Evolutionary conservation across 208 protist genomes (phyloP), one percentile per base, ranked within the genome.

Genomic region (Novymonas esmeraldas): DNA sequence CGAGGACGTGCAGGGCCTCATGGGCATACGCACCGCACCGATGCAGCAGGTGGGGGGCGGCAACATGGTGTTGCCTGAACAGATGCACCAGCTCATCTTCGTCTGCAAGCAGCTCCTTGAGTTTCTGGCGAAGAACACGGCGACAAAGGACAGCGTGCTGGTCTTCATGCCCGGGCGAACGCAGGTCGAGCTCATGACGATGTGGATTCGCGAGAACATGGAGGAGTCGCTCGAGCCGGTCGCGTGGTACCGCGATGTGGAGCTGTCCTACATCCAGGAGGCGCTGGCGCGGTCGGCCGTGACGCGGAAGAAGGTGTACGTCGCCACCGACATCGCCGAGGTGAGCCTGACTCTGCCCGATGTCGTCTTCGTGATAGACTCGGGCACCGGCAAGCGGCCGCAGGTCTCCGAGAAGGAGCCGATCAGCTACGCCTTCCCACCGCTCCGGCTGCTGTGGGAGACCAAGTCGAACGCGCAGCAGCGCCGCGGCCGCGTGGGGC

Each of bases 281-380:
- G 85, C 85, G 2, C 66, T 98, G 0, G 62, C 95, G n/a, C 81
- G 85, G 6, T 75, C 95, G 18, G 82, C 98, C 44, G 69, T 67
- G 13, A 92, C 81, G 36, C 78, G 82, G 18, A 84, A 97, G 54
- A 99, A 99, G 76, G 82, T 98, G 13, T 93, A 98, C 54, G 61
- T 98, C 18, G 85, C 93, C 18, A 99, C 97, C 9, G 97, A 98
- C 76, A 99, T 99, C 71, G 98, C 98, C 9, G 98, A 99, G 73
- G 98, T 98, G 10, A 95, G 86, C 33, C 57, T 99, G 9, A 99
- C 98, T 26, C 90, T 99, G 59, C 95, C 97, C 11, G 98, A 99
- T 70, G 89, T 95, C 11, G 90, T 95, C 24, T 95, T 97, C 49
- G 97, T 99, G 6, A 96, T 99, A 34, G 98, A 99, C 80, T 89